Base-by-base conservation (phyloP, 495 filamentous ascomycete species). In the Cetradonia linearis region DNA sequence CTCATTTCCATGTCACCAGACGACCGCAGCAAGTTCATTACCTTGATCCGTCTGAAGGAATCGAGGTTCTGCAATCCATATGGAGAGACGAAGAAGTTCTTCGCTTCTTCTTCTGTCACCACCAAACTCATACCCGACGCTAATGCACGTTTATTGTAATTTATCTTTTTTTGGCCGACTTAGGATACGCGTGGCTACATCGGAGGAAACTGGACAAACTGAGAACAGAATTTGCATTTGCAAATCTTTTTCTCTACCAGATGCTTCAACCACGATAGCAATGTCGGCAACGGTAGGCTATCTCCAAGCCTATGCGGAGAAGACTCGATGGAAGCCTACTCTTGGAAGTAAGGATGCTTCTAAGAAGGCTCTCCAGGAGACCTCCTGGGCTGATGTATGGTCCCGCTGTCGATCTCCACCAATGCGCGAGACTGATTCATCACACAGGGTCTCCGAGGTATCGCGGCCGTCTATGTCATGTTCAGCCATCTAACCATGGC, bases 401-500 rank as follows among this genome's bases (percentile, higher is more conserved):
- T 18, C 3, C 56, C 20, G 28, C 8, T 40, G 5, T 37, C n/a
- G 2, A 54, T 40, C 46, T 33, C 30, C 57, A 52, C 16, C 54
- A 49, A 63, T 6, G 30, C 28, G n/a, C 52, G 31, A n/a, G 57
- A 40, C 59, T 61, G 30, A 64, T 27, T 27, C 37, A 42, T 13
- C 9, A 33, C 31, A 54, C 60, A 81, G 78, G 80, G 80, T 57
- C 73, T 83, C 11, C 71, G 80, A 40, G 80, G 80, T 56, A 66
- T 82, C 31, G 79, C 78, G 8, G 81, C 80, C 11, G 68, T 80
- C 56, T 70, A 78, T 25, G 79, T 83, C 20, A 76, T 82, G 47
- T 64, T 77, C 38, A 82, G 78, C 46, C 80, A 83, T 63, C 73
- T 82, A 30, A 74, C 75, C 11, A 70, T 79, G 56, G 72, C 76